Evolutionary conservation across 176 grass and related monocot species (phyloP).

Genomic region (Thalia dealbata): DNA sequence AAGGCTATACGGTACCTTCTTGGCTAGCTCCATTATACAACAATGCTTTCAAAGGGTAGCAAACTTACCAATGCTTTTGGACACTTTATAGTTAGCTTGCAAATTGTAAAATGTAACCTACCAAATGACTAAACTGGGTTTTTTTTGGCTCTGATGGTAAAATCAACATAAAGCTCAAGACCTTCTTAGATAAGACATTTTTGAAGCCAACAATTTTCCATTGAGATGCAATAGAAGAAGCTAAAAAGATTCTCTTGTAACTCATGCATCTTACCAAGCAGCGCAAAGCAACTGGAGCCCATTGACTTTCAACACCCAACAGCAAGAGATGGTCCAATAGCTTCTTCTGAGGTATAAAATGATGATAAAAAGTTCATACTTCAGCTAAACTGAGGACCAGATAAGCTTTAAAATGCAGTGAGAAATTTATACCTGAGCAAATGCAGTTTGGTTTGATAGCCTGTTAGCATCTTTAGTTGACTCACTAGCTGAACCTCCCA

Average conservation of each 20-base stretch:
- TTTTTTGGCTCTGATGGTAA: no score
- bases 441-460: slow-evolving; percentile 78
- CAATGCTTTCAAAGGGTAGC: no score
- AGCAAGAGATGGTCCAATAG: slow-evolving; percentile 88
- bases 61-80: no score
- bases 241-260: not conserved
- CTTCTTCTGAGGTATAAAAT: slow-evolving; percentile 54
- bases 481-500: slow-evolving; percentile 38
- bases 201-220: not conserved
- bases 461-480: slow-evolving; percentile 70
- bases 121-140: no score
- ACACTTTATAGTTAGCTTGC: no score
- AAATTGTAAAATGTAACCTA: no score
- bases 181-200: not conserved
- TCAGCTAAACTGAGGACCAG: not conserved
- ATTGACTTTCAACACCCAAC: slow-evolving; percentile 86
- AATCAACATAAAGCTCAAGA: not conserved
- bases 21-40: no score
- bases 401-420: slow-evolving; percentile 8
- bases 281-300: slow-evolving; percentile 80
- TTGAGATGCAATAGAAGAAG: not conserved
- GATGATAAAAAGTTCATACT: slow-evolving; percentile 26
- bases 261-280: slow-evolving; percentile 56
- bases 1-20: no score
- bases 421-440: slow-evolving; percentile 58